These are phyloP conservation scores for Bolboschoenus planiculmis DNA, from an alignment of 176 grass and related monocot species.

Conservation along the genomic window DNA sequence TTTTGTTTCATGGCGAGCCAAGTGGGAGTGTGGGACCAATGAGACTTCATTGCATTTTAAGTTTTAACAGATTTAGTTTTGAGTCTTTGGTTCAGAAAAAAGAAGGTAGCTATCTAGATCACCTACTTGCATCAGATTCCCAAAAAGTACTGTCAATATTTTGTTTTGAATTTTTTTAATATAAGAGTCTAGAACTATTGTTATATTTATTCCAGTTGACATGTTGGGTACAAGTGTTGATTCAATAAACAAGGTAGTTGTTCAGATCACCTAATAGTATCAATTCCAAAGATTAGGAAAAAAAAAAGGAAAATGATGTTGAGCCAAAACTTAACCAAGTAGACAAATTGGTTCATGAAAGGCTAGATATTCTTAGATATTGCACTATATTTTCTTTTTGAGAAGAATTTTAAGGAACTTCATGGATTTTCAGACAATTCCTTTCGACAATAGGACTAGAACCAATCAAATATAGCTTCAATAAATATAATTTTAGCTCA, in stretches of 20 bases:
- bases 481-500: neutral
- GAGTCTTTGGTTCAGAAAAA: slow-evolving; percentile 1
- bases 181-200: neutral
- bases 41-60: neutral
- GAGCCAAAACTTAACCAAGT: neutral
- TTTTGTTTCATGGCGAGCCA: neutral
- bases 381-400: neutral
- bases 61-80: neutral
- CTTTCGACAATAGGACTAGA: neutral
- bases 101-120: slow-evolving; percentile 17
- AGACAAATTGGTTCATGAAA: neutral
- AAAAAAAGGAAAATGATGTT: neutral
- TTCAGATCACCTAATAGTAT: slow-evolving; percentile 1
- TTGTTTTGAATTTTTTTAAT: neutral
- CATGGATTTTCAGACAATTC: too few species aligned
- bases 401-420: neutral
- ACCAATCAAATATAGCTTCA: neutral
- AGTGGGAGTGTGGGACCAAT: neutral
- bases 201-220: neutral
- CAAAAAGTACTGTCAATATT: neutral
- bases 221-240: neutral
- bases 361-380: neutral
- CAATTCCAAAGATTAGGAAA: neutral
- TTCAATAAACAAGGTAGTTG: neutral
- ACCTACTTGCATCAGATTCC: slow-evolving; percentile 13